Evolutionary conservation across 345 rosid species (phyloP).

Genomic region (Sonneratia caseolaris): DNA sequence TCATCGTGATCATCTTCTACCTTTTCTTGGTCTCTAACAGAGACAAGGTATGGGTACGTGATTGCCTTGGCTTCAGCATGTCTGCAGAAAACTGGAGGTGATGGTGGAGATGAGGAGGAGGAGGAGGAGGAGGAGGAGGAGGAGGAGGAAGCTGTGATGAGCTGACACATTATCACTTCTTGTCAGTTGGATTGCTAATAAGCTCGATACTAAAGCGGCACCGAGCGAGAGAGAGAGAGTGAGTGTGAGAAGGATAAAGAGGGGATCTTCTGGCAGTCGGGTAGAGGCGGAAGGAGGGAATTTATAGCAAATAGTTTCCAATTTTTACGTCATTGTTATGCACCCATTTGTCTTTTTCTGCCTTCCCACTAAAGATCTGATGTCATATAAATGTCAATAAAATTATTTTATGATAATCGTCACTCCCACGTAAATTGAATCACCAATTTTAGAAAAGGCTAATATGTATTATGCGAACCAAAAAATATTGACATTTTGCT

Average conservation of each 20-base stretch:
- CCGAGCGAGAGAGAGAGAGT: background rate
- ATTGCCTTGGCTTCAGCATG: conserved; percentile 7
- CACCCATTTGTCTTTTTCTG: too few relatives aligned
- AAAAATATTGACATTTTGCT: too few relatives aligned
- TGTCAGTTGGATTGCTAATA: background rate
- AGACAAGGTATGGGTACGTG: conserved; percentile 2
- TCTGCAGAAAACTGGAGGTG: conserved; percentile 7
- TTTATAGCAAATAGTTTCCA: background rate
- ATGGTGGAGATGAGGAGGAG: background rate
- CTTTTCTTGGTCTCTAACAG: conserved; percentile 7
- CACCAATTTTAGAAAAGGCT: too few relatives aligned
- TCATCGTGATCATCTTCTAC: background rate
- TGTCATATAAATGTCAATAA: too few relatives aligned
- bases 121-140: background rate
- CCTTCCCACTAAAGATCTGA: too few relatives aligned
- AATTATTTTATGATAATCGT: too few relatives aligned
- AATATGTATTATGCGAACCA: too few relatives aligned
- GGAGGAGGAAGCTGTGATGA: background rate
- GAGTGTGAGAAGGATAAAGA: background rate
- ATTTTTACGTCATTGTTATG: too few relatives aligned
- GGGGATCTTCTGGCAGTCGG: too few relatives aligned
- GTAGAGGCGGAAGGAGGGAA: background rate
- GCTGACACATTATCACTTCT: conserved; percentile 9
- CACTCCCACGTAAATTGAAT: too few relatives aligned
- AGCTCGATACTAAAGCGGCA: too few relatives aligned